Percentiles rank a stretch among this genome's conserved stretches.
Evolutionary conservation across 768 basidiomycete genomes (phyloP).

Genomic region (Sarcodon aspratus): DNA sequence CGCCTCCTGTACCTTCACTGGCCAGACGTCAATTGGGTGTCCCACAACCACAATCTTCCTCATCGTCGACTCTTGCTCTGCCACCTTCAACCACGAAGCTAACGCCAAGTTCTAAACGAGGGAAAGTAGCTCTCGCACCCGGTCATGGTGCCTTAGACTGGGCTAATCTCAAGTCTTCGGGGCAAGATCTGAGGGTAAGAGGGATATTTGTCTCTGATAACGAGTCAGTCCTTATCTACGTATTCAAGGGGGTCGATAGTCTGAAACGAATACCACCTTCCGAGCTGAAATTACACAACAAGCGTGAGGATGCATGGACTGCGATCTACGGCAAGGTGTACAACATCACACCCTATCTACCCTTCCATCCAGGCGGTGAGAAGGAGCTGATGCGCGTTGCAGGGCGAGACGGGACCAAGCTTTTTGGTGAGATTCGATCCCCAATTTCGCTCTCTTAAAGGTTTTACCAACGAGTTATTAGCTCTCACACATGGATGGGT

Average conservation of each 20-base stretch:
- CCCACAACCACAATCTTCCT: conserved; percentile 9
- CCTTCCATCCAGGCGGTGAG: conserved; percentile 92
- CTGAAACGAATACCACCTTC: conserved; percentile 65
- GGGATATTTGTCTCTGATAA: not conserved
- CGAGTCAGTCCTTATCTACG: not conserved
- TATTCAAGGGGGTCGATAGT: conserved; percentile 53
- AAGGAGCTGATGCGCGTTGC: conserved; percentile 91
- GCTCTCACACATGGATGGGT: conserved; percentile 95
- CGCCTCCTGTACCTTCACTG: conserved; percentile 30
- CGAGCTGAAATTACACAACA: conserved; percentile 71
- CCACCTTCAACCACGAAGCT: conserved; percentile 55
- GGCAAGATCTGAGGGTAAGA: conserved; percentile 64
- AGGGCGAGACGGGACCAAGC: conserved; percentile 87
- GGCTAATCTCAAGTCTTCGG: conserved; percentile 79
- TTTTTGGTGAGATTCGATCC: conserved; percentile 59
- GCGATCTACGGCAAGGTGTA: conserved; percentile 91
- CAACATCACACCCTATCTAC: conserved; percentile 86
- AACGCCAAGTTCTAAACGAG: conserved; percentile 45
- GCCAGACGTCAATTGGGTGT: conserved; percentile 23
- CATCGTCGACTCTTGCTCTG: conserved; percentile 30
- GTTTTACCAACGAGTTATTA: conserved; percentile 17
- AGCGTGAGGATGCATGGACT: conserved; percentile 84
- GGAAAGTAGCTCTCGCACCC: conserved; percentile 83
- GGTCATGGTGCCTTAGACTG: conserved; percentile 92
- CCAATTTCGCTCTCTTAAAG: not conserved